Conservation (phyloP, 495 filamentous ascomycete genomes). For the Trichoderma orchidacearum region DNA sequence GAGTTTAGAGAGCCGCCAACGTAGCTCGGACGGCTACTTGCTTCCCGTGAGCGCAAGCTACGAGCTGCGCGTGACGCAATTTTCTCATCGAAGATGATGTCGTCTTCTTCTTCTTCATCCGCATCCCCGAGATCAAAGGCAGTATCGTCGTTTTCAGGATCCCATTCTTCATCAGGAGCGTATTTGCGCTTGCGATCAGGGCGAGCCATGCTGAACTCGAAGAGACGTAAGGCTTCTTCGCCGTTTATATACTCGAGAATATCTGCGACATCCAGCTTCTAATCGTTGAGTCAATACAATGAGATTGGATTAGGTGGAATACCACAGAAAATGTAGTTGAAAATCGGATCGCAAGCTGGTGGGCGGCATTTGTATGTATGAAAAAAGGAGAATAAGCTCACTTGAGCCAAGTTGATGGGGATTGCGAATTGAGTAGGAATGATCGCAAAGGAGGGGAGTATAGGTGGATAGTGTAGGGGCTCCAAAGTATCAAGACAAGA, state of each 20-base stretch:
- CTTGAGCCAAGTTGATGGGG: too few relatives aligned
- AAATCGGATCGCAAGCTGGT: too few relatives aligned
- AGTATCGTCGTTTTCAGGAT: background rate
- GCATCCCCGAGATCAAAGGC: background rate
- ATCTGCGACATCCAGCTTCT: background rate
- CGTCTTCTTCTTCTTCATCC: background rate
- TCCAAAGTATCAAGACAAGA: too few relatives aligned
- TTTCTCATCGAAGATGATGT: background rate
- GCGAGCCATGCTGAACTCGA: background rate
- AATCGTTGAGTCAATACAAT: background rate
- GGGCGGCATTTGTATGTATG: too few relatives aligned
- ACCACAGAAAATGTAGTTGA: too few relatives aligned
- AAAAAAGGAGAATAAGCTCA: too few relatives aligned
- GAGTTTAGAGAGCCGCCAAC: background rate
- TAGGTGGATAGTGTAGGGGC: too few relatives aligned
- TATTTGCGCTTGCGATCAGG: background rate
- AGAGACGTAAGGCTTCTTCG: background rate
- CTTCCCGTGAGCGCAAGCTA: background rate
- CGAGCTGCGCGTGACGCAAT: background rate
- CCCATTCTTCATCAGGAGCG: background rate
- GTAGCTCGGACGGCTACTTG: background rate
- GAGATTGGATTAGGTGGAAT: too few relatives aligned
- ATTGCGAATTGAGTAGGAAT: too few relatives aligned
- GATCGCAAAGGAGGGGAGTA: too few relatives aligned
- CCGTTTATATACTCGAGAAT: background rate